Evolutionary conservation across 768 basidiomycete species (phyloP), one percentile per base, ranked within the genome.

Genomic region (Tephrocybe sp.): DNA sequence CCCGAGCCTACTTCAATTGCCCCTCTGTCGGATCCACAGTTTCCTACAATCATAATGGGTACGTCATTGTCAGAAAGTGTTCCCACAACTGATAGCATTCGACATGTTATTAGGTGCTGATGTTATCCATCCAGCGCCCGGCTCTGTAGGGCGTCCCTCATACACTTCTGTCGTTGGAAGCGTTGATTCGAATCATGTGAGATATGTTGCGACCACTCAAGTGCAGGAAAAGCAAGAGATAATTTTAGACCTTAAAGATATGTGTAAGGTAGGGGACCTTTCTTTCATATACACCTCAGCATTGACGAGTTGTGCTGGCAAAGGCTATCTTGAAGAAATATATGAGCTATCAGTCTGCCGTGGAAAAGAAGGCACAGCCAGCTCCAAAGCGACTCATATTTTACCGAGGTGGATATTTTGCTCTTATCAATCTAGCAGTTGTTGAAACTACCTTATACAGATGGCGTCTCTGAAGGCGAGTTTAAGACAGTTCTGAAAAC

Each of bases 91-190:
- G 22, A 16, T 45, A 37, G 35, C 49, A 18, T 39, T 34, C 46
- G n/a, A n/a, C n/a, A n/a, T n/a, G n/a, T 43, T 37, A 53, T 9
- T 48, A 87, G 85, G 87, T 53, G 89, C 89, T 13, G 89, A 92
- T 63, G 88, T 89, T 22, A 88, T 89, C 31, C 89, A 92, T 58
- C 89, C 91, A 7, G 78, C 88, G 5, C 89, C 91, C n/a, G 89
- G 89, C 8, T 79, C 87, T 0, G 79, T 78, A 15, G 87, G 83
- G 13, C 79, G 84, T 3, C 91, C 91, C 1, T 92, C 90, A 0
- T 92, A 88, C 63, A 87, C 90, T 0, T 76, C 89, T 5, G 70
- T 93, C 5, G 90, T 92, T n/a, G 89, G 79, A 24, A 92, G 85
- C 53, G 82, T 93, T 22, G 91, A 93, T 61, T 80, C 80, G 0